A percentile compares a stretch with the other conserved stretches of the same genome.
Conservation (phyloP, 108 stramenopile species). For the Thalassiosira profunda region DNA sequence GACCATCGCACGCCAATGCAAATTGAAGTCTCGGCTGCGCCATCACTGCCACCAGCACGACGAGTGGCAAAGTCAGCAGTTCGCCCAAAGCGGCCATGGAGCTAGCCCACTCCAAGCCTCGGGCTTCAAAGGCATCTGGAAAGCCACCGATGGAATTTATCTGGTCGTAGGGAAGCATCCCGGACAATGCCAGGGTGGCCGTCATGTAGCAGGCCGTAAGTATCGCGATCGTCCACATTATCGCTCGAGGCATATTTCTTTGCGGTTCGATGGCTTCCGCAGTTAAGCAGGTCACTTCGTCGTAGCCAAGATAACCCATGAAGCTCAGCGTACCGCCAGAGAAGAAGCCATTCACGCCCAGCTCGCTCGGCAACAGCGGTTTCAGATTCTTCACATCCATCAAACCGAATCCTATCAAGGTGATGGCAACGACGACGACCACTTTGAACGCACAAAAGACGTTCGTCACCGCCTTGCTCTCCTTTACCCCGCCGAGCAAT, state of each 20-base stretch:
- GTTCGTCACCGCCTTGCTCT: conserved; percentile 66
- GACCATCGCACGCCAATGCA: conserved; percentile 87
- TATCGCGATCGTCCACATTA: conserved; percentile 57
- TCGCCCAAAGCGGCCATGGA: conserved; percentile 78
- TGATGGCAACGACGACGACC: conserved; percentile 70
- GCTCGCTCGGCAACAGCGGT: conserved; percentile 48
- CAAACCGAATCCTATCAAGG: conserved; percentile 43
- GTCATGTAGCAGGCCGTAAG: conserved; percentile 61
- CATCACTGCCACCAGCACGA: conserved; percentile 86
- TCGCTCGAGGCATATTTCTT: conserved; percentile 65
- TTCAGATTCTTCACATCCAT: conserved; percentile 32
- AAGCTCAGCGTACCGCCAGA: conserved; percentile 69
- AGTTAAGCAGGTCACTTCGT: conserved; percentile 74
- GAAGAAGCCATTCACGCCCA: conserved; percentile 57
- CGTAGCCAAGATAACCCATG: conserved; percentile 82
- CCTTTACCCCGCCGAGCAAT: conserved; percentile 79
- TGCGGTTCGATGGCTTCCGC: conserved; percentile 71
- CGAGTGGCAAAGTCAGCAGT: conserved; percentile 86
- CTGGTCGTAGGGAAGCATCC: conserved; percentile 68
- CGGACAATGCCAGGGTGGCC: conserved; percentile 65
- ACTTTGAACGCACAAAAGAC: conserved; percentile 71
- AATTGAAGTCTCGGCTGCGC: conserved; percentile 87
- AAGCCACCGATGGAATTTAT: conserved; percentile 74
- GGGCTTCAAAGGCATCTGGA: conserved; percentile 73
- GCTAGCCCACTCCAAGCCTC: conserved; percentile 63